These are phyloP conservation scores for Leptographium radiaticola DNA, from an alignment of 2,329 filamentous ascomycete species.

Conservation along the genomic window DNA sequence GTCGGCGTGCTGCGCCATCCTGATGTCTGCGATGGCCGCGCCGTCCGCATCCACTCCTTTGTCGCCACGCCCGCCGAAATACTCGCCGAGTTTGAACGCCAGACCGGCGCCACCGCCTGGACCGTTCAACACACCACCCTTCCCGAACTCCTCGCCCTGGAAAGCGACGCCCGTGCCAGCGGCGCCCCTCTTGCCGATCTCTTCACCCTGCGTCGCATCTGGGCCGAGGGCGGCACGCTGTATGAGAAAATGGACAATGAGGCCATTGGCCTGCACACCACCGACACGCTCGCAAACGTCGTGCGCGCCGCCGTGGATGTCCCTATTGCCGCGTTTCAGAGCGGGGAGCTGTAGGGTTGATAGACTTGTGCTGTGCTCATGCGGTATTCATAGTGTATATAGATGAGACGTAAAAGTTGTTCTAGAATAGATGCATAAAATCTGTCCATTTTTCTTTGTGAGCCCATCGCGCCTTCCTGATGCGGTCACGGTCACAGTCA, in stretches of 20 bases:
- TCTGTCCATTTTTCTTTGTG: neutral
- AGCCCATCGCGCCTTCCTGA: neutral
- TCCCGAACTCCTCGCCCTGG: slow-evolving; percentile 2
- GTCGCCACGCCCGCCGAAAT: slow-evolving; percentile 3
- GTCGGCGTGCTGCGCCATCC: slow-evolving; percentile 4
- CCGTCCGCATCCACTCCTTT: slow-evolving; percentile 6
- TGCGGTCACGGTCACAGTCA: too few relatives aligned
- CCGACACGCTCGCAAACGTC: slow-evolving; percentile 7
- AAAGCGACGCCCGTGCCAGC: slow-evolving; percentile 1
- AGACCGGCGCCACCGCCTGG: slow-evolving; percentile 5
- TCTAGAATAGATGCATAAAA: neutral
- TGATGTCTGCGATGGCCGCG: slow-evolving; percentile 4
- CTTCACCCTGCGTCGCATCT: slow-evolving; percentile 8
- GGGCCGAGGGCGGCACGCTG: slow-evolving; percentile 29
- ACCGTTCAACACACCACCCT: slow-evolving; percentile 3
- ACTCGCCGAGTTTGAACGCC: slow-evolving; percentile 7
- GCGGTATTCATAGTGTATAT: neutral
- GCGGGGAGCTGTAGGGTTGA: slow-evolving; percentile 5
- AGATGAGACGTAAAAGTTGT: neutral
- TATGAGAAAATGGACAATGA: slow-evolving; percentile 42
- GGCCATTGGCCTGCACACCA: slow-evolving; percentile 23
- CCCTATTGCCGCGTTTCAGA: slow-evolving; percentile 6
- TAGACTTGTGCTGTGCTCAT: neutral
- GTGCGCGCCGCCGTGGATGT: slow-evolving; percentile 1
- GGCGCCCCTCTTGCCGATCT: slow-evolving; percentile 4